These are phyloP conservation scores for Heterobasidion occidentale DNA, from an alignment of 1,284 basidiomycete species.

Conservation along the genomic window DNA sequence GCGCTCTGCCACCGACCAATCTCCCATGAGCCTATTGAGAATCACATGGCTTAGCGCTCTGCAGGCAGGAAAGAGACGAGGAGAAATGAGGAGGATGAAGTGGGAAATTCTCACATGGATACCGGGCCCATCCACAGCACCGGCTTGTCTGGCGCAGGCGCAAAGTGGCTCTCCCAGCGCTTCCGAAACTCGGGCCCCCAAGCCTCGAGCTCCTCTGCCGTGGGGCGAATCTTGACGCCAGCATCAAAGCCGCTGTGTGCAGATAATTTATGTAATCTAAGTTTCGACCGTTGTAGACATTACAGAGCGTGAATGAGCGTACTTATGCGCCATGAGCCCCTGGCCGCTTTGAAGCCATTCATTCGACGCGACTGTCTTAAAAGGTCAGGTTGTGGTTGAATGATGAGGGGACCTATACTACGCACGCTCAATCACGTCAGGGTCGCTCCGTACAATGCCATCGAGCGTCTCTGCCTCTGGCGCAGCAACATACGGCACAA, in stretches of 20 bases:
- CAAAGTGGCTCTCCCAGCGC: slow-evolving; percentile 2
- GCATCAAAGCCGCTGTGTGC: slow-evolving; percentile 29
- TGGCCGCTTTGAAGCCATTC: not conserved
- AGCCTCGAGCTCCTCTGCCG: slow-evolving; percentile 28
- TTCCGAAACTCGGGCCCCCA: slow-evolving; percentile 1
- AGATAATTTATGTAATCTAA: not conserved
- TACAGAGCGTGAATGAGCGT: not conserved
- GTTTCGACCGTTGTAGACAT: not conserved
- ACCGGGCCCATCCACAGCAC: not conserved
- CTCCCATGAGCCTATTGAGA: not conserved
- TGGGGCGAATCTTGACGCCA: slow-evolving; percentile 40
- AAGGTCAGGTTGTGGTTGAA: not conserved
- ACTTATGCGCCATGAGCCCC: not conserved
- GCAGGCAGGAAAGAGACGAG: too few relatives aligned
- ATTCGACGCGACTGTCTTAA: not conserved
- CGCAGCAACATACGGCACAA: slow-evolving; percentile 8
- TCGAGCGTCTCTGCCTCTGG: slow-evolving; percentile 14
- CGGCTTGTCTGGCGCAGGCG: slow-evolving; percentile 2
- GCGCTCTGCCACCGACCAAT: not conserved
- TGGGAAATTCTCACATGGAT: not conserved
- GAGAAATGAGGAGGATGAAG: too few relatives aligned
- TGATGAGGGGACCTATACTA: not conserved
- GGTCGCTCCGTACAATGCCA: slow-evolving; percentile 8
- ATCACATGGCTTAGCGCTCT: too few relatives aligned
- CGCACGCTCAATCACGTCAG: slow-evolving; percentile 9